Percentiles rank a stretch among this genome's conserved stretches.
These are phyloP conservation scores for Ilyonectria sp. DNA, from an alignment of 2,329 filamentous ascomycete genomes.

Conservation along the genomic window DNA sequence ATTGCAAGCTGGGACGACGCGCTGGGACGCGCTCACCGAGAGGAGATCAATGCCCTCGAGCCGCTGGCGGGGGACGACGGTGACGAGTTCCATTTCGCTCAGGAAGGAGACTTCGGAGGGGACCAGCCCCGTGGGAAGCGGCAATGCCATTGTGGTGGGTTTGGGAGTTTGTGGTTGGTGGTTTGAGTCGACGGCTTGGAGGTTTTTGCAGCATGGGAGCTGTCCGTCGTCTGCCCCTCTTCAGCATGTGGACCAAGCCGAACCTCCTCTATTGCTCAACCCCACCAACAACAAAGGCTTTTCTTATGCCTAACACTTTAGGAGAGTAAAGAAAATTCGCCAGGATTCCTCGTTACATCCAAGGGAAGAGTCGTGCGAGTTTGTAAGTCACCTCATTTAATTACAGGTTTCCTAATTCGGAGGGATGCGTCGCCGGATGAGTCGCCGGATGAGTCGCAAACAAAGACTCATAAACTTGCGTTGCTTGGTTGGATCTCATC, in stretches of 20 bases:
- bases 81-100: conserved; percentile 98
- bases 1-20: conserved; percentile 31
- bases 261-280: background rate
- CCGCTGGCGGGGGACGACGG: conserved; percentile 90
- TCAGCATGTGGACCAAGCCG: background rate
- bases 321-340: no score
- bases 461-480: no score
- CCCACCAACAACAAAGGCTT: background rate
- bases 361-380: no score
- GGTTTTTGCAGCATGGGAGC: conserved; percentile 27
- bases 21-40: conserved; percentile 73
- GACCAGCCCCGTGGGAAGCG: conserved; percentile 72
- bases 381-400: no score
- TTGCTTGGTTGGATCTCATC: conserved; percentile 16
- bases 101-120: conserved; percentile 93
- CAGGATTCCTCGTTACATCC: no score
- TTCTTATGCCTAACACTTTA: no score
- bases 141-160: conserved; percentile 61
- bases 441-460: no score
- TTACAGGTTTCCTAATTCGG: no score
- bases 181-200: conserved; percentile 29
- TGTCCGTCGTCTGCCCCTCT: conserved; percentile 32
- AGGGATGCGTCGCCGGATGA: no score
- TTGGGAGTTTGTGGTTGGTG: conserved; percentile 10
- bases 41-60: conserved; percentile 90